Base-by-base conservation (phyloP, 179 eudicot species). In the Carnegiea gigantea region DNA sequence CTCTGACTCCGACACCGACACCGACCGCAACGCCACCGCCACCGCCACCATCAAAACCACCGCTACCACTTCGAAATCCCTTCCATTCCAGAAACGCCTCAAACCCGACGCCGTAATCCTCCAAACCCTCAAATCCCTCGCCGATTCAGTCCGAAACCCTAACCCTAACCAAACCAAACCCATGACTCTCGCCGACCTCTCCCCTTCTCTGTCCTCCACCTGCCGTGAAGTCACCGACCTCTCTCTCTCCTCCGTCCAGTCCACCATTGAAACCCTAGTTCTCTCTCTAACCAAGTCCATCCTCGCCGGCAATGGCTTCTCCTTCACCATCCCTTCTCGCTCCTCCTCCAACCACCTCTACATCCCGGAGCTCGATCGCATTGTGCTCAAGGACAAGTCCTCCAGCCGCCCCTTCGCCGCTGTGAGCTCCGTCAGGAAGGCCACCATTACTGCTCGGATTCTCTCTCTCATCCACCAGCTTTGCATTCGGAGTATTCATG, bases 191-290 rank as follows among this genome's bases (percentile, higher is more conserved):
- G 79, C 91, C 83, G 92, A 89, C 83, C 83, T 94, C 83, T 83
- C 89, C 57, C 78, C 89, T 5, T 23, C 87, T 3, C 92, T 95
- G 86, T 75, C 97, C 86, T 51, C 91, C 87, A 77, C 94, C 65
- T 95, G 94, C 85, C 98, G 97, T 38, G 94, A 91, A 70, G 99
- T 95, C 67, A 44, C 92, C 84, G 99, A 95, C 81, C 96, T 91
- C 21, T 84, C 98, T 8, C 92, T 90, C 85, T 80, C 94, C 86
- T 86, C 95, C 86, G 98, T 95, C 44, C 98, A 89, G 28, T 83
- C 92, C 83, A 33, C 75, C 46, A 95, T 95, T 89, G 98, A 94
- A 78, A 53, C 92, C 81, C 88, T 92, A 28, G 70, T 87, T 21
- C 82, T 92, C 83, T 83, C 94, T 17, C 78, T 94, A 71, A 88